Base-by-base conservation (phyloP, 2,329 filamentous ascomycete species). In the Cercospora berteroae region DNA sequence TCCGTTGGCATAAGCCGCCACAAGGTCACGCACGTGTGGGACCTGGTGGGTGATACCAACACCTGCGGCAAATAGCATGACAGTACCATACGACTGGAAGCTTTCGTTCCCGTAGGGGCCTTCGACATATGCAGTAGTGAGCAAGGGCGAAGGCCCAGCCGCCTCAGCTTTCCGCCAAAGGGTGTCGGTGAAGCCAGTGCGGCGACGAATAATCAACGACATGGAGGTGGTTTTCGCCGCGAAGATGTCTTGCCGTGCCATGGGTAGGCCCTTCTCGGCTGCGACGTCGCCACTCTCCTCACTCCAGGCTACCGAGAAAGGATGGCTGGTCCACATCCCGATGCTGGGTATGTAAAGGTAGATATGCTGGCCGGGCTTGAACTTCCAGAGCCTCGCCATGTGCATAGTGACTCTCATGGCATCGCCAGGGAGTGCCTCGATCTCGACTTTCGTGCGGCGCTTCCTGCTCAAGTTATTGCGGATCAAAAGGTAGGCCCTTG, bases 41-140 rank as follows among this genome's bases (percentile, higher is more conserved):
- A 98, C 87, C 78, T 96, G 93, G 79, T 98, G 94, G 0, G 94
- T 97, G 80, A 99, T 98, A 69, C 95, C 95, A 5, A 95, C 93
- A 66, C 94, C 92, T 65, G 93, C 94, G 12, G 94, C 94, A 77
- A 97, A 93, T 65, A 99, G 89, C 70, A 99, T 87, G 55, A 90
- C 89, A 52, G 96, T 95, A 44, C 95, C 94, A 79, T 97, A 98
- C 7, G 94, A 97, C 79, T 93, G 89, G 71, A 98, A 89, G 68
- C 88, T 89, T 80, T 97, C 90, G 76, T 93, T 77, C 67, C 82
- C 82, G 77, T 98, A 98, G 0, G 95, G 94, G 0, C 95, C 95
- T 81, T 98, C 95, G 69, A 96, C 88, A 66, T 91, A 88, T 36
- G 92, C 93, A 66, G 84, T 86, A 64, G 94, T 83, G 10, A 84